A percentile compares a stretch with the other conserved stretches of the same genome.
phyloP scores from a whole-genome alignment of 768 basidiomycete genomes.

The Arthromyces matolae region DNA sequence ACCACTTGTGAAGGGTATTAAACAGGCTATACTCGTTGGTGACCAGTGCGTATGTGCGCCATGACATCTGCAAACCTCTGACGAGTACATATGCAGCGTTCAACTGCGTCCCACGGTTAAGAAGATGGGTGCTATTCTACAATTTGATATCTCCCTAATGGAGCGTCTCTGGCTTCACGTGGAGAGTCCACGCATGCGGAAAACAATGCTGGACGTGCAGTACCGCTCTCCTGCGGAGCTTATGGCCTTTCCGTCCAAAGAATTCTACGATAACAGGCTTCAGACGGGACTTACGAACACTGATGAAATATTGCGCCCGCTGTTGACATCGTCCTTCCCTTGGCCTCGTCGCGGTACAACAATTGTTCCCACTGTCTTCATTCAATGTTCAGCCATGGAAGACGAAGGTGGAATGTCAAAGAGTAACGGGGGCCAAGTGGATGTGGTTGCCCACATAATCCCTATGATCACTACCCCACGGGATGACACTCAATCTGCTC shows the following conservation, averaged over 20 bases:
- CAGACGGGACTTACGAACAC: constrained; percentile 41
- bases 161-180: constrained; percentile 53
- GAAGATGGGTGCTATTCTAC: constrained; percentile 51
- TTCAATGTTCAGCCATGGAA: constrained; percentile 56
- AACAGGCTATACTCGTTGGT: constrained; percentile 57
- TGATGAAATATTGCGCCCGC: constrained; percentile 32
- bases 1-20: constrained; percentile 62
- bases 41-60: constrained; percentile 67
- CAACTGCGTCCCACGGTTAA: constrained; percentile 65
- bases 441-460: constrained; percentile 45
- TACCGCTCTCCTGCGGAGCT: constrained; percentile 61
- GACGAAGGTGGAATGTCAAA: constrained; percentile 58
- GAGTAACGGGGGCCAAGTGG: constrained; percentile 56
- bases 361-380: constrained; percentile 51
- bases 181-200: constrained; percentile 33
- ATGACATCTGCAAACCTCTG: not conserved
- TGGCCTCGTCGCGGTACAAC: constrained; percentile 45
- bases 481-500: constrained; percentile 12
- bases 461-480: constrained; percentile 33
- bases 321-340: constrained; percentile 44
- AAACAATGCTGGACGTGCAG: constrained; percentile 67
- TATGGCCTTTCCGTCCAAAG: constrained; percentile 56
- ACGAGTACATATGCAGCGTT: constrained; percentile 37
- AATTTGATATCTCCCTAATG: constrained; percentile 59
- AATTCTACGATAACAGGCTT: constrained; percentile 59